Conservation (phyloP, 805 yeast genomes). For the Ogataea haglerorum region DNA sequence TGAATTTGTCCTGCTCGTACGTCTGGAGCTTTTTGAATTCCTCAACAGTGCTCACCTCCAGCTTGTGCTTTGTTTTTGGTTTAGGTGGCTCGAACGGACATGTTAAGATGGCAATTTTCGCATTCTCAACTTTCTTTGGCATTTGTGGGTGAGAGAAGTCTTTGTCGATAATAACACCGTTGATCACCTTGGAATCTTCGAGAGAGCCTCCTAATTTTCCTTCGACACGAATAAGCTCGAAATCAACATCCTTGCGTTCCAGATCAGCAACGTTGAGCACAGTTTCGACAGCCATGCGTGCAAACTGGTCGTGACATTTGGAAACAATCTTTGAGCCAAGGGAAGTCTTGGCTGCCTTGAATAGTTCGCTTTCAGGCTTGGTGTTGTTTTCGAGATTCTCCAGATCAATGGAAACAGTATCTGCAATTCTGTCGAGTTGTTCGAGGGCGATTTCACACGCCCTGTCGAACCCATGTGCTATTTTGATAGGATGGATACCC, state of each 20-base stretch:
- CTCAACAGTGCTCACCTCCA: slow-evolving; percentile 89
- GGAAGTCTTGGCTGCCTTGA: slow-evolving; percentile 92
- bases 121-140: slow-evolving; percentile 79
- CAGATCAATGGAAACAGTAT: slow-evolving; percentile 36
- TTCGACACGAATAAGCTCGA: slow-evolving; percentile 91
- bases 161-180: slow-evolving; percentile 92
- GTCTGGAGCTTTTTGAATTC: slow-evolving; percentile 88
- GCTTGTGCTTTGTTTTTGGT: slow-evolving; percentile 97
- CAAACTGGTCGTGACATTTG: slow-evolving; percentile 89
- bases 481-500: slow-evolving; percentile 95
- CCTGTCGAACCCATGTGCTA: slow-evolving; percentile 96
- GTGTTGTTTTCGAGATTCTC: slow-evolving; percentile 27
- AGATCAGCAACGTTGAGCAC: slow-evolving; percentile 89
- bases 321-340: slow-evolving; percentile 94
- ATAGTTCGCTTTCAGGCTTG: slow-evolving; percentile 49
- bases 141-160: slow-evolving; percentile 98
- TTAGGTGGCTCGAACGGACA: slow-evolving; percentile 99
- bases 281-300: slow-evolving; percentile 96
- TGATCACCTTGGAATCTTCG: slow-evolving; percentile 78
- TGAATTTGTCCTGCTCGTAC: slow-evolving; percentile 88
- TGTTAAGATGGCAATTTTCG: slow-evolving; percentile 89
- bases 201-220: slow-evolving; percentile 95
- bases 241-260: slow-evolving; percentile 92
- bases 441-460: slow-evolving; percentile 89
- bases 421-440: slow-evolving; percentile 63